Evolutionary conservation across 208 protist genomes (phyloP).

Genomic region (Strigomonas oncopelti): DNA sequence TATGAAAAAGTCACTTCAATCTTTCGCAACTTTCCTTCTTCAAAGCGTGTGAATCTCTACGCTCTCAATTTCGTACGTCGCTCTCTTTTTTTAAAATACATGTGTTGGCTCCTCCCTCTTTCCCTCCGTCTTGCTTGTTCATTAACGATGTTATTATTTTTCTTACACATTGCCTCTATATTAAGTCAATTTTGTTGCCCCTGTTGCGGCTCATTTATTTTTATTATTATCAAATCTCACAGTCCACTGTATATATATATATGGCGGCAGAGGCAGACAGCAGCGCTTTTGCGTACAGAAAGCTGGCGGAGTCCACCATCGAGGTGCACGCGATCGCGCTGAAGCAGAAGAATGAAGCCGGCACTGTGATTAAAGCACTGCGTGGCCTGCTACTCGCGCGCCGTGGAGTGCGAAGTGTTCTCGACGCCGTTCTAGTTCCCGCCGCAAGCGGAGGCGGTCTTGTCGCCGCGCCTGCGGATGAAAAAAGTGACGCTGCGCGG

Average conservation of each 20-base stretch:
- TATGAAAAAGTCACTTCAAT: background rate
- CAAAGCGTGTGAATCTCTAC: too few species aligned
- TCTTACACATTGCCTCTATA: too few species aligned
- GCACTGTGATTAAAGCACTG: conserved; percentile 45
- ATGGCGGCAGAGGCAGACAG: background rate
- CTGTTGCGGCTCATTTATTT: too few species aligned
- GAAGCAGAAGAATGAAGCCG: conserved; percentile 27
- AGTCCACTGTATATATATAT: too few species aligned
- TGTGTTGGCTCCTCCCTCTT: too few species aligned
- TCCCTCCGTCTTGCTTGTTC: too few species aligned
- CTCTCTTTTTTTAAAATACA: background rate
- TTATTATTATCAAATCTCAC: background rate
- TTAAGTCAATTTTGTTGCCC: too few species aligned
- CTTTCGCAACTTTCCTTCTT: background rate
- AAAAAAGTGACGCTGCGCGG: background rate
- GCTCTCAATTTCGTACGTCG: too few species aligned
- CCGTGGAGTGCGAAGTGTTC: conserved; percentile 61
- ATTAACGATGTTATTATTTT: too few species aligned
- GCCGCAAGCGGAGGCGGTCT: background rate
- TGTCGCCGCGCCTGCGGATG: background rate
- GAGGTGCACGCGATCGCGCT: conserved; percentile 42
- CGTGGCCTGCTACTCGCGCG: conserved; percentile 47
- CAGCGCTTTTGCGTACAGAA: conserved; percentile 16
- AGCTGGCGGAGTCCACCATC: conserved; percentile 23
- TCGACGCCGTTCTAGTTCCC: conserved; percentile 21